Base-by-base conservation (phyloP, 805 yeast genomes). In the Saccharomyces kudriavzevii region DNA sequence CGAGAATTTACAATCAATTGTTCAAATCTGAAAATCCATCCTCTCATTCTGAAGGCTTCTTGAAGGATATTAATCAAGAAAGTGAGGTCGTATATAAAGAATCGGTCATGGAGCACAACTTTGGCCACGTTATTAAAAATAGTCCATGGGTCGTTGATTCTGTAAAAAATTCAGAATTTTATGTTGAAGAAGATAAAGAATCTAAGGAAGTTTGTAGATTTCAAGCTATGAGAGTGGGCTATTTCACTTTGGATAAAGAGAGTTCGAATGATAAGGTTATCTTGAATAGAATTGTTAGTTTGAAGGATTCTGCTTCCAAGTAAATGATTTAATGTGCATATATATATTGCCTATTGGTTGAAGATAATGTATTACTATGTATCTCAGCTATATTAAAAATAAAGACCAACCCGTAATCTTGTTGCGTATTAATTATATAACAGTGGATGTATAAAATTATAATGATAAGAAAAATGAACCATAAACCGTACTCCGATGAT, bases 141-240 rank as follows among this genome's bases (percentile, higher is more conserved):
- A 83, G 92, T 26, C 97, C 97, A 55, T 81, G 92, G 83, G 83
- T 83, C 59, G 73, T 82, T 62, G 77, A 75, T 43, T 77, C 84
- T 28, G 77, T 78, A 30, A 77, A 77, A 43, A 78, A 82, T 50
- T 74, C 78, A 43, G 84, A 84, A 58, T 88, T 89, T 68, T 71
- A 76, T 65, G 85, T 90, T 59, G 77, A 79, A 60, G 97, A 94
- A 69, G 77, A 79, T 56, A 71, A 72, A 43, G 77, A 77, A 31
- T 73, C 77, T 58, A 81, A 83, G 48, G 96, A 91, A 70, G 80
- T 91, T n/a, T 89, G 88, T 30, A 82, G 99, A 72, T 94, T 94
- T 89, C 99, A 94, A 76, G 99, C 96, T 29, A 80, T 94, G 71
- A 83, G 99, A 74, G 92, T 89, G 48, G 99, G 99, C 29, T 94